Conservation (phyloP, 2,329 filamentous ascomycete genomes). For the Fusarium sp. region DNA sequence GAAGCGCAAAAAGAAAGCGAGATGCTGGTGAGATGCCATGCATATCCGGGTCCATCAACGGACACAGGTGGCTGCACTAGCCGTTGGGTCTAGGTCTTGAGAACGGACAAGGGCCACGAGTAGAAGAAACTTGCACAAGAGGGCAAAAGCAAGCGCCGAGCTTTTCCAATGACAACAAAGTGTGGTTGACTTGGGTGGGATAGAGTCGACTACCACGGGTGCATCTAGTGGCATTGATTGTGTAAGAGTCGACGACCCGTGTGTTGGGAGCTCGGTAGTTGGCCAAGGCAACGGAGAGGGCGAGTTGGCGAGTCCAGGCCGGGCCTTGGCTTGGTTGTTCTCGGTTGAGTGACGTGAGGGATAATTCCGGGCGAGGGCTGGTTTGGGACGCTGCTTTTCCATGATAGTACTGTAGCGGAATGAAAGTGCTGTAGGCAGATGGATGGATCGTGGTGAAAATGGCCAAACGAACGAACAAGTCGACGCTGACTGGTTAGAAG, state of each 20-base stretch:
- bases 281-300: constrained; percentile 19
- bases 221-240: constrained; percentile 18
- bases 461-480: constrained; percentile 38
- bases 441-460: constrained; percentile 36
- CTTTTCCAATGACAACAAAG: constrained; percentile 33
- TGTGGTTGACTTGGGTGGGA: constrained; percentile 20
- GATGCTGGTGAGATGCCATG: constrained; percentile 47
- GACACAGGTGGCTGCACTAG: constrained; percentile 49
- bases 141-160: constrained; percentile 26
- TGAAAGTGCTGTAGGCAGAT: constrained; percentile 18
- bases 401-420: constrained; percentile 23
- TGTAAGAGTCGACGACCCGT: constrained; percentile 23
- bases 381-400: constrained; percentile 40
- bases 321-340: constrained; percentile 28
- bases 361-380: constrained; percentile 35
- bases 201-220: constrained; percentile 6
- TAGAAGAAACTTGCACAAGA: constrained; percentile 38
- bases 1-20: constrained; percentile 29
- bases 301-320: constrained; percentile 27
- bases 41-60: constrained; percentile 46
- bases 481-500: constrained; percentile 39
- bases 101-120: constrained; percentile 32
- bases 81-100: constrained; percentile 37
- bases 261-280: constrained; percentile 26
- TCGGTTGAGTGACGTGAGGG: constrained; percentile 44